Evolutionary conservation across 1,139 yeast genomes (phyloP).

Genomic region (Candida buenavistaensis): DNA sequence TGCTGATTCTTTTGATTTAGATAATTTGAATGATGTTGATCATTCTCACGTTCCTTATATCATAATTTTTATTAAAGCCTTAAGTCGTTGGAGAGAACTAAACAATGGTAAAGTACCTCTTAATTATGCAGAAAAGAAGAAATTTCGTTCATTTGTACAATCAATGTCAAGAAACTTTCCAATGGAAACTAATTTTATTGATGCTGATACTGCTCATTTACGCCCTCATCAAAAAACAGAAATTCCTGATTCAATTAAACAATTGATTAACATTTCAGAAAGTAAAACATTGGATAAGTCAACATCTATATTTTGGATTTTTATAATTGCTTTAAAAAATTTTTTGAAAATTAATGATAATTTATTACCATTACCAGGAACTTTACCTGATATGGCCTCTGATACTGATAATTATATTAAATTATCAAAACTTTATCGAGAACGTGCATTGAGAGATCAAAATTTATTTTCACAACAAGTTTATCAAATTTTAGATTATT

Average conservation of each 20-base stretch:
- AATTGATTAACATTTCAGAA: constrained; percentile 29
- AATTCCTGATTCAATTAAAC: constrained; percentile 37
- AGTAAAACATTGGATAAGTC: constrained; percentile 18
- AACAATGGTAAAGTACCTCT: constrained; percentile 40
- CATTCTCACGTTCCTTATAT: constrained; percentile 76
- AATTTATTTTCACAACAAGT: constrained; percentile 36
- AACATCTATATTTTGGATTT: constrained; percentile 58
- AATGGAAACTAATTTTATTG: constrained; percentile 64
- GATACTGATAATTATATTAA: constrained; percentile 62
- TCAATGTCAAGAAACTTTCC: constrained; percentile 35
- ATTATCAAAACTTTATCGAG: constrained; percentile 58
- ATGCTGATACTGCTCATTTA: constrained; percentile 61
- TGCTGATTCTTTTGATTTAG: constrained; percentile 52
- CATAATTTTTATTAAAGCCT: constrained; percentile 60
- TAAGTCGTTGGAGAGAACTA: constrained; percentile 41
- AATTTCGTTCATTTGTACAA: constrained; percentile 38
- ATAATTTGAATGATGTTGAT: constrained; percentile 46
- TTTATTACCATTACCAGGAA: constrained; percentile 69
- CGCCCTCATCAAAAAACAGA: constrained; percentile 47
- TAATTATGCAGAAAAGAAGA: constrained; percentile 46
- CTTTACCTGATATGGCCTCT: constrained; percentile 87
- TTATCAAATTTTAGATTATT: constrained; percentile 19
- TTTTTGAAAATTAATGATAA: constrained; percentile 46
- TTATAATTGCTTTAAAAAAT: constrained; percentile 52
- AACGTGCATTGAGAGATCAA: constrained; percentile 57